Evolutionary conservation across 1,284 basidiomycete species (phyloP).

Genomic region (Microbotryum silenes-acaulis): DNA sequence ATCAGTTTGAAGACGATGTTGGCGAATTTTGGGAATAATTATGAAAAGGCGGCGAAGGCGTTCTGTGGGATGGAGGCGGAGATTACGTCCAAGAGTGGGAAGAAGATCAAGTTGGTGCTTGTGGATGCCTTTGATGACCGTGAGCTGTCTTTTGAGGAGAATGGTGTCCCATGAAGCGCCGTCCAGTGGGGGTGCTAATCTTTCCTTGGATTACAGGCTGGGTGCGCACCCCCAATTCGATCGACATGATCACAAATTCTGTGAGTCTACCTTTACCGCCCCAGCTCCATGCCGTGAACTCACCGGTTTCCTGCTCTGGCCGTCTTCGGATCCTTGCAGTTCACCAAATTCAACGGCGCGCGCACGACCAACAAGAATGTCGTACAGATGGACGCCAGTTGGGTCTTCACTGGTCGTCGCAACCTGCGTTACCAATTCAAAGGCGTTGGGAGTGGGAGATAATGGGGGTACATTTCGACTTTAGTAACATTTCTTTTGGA

Average conservation of each 20-base stretch:
- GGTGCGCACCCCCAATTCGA: slow-evolving; percentile 6
- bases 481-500: no score
- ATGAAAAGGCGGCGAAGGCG: slow-evolving; percentile 11
- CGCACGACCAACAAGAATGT: no score
- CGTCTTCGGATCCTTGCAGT: no score
- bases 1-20: slow-evolving; percentile 9
- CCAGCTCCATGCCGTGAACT: no score
- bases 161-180: neutral
- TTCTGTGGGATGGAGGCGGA: slow-evolving; percentile 25
- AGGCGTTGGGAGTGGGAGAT: no score
- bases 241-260: slow-evolving; percentile 4
- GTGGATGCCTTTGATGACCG: slow-evolving; percentile 16
- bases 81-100: slow-evolving; percentile 13
- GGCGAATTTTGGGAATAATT: slow-evolving; percentile 14
- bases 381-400: no score
- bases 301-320: no score
- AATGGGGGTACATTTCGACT: no score
- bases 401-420: no score
- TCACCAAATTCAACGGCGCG: no score
- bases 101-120: slow-evolving; percentile 4
- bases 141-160: neutral
- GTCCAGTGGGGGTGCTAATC: neutral
- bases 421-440: no score
- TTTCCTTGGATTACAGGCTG: neutral
- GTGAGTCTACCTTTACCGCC: no score